phyloP scores from a whole-genome alignment of 192 early-diverging fungal species.

The Chytriomyces sp. region DNA sequence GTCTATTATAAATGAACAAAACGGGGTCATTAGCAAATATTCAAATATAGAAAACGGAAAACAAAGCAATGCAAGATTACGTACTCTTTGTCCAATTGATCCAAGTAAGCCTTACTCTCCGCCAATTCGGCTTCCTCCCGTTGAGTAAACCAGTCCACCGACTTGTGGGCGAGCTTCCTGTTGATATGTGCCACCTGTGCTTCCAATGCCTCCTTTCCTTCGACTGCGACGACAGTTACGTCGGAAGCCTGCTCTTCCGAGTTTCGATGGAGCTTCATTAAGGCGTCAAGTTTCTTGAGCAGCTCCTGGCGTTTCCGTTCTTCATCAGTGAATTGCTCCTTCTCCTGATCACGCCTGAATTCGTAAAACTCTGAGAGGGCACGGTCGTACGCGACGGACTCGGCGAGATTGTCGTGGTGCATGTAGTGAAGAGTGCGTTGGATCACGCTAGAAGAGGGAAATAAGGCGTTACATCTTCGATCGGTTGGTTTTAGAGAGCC shows the following conservation, averaged over 20 bases:
- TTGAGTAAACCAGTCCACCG: slow-evolving; percentile 17
- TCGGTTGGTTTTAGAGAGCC: no score
- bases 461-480: no score
- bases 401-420: slow-evolving; percentile 57
- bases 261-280: background rate
- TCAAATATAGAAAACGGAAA: background rate
- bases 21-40: background rate
- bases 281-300: background rate
- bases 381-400: slow-evolving; percentile 77
- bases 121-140: slow-evolving; percentile 6
- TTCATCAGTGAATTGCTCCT: background rate
- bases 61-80: background rate
- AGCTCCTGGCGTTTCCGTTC: background rate
- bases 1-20: background rate
- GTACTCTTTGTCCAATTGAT: slow-evolving; percentile 17
- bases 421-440: slow-evolving; percentile 83
- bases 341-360: slow-evolving; percentile 76
- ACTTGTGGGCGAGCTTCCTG: background rate
- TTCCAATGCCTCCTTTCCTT: background rate
- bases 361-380: slow-evolving; percentile 81
- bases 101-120: slow-evolving; percentile 3
- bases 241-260: background rate
- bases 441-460: no score
- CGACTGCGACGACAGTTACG: no score
- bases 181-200: background rate